Conservation (phyloP, 2,329 filamentous ascomycete species). For the Mycosphaerella sp. region DNA sequence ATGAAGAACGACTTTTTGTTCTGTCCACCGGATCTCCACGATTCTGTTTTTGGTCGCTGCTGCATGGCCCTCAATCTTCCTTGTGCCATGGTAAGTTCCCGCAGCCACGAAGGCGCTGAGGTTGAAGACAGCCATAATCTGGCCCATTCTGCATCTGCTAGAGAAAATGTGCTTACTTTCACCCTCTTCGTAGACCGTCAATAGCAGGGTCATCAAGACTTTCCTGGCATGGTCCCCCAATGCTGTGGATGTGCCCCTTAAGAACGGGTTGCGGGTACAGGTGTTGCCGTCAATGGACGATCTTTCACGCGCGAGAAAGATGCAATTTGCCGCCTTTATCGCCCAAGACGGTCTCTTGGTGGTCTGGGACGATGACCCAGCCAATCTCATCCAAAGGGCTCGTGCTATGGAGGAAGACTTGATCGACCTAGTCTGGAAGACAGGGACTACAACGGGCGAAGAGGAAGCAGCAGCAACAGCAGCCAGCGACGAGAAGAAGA, state of each 20-base stretch:
- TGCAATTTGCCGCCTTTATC: constrained; percentile 75
- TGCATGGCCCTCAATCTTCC: constrained; percentile 26
- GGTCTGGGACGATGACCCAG: constrained; percentile 73
- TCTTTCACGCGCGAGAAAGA: constrained; percentile 63
- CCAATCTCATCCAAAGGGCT: constrained; percentile 62
- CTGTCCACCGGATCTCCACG: background rate
- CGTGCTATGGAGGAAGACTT: constrained; percentile 68
- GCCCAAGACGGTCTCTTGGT: constrained; percentile 63
- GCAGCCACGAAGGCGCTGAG: no score
- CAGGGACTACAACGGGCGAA: constrained; percentile 47
- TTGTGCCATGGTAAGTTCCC: constrained; percentile 53
- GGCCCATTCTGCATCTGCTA: no score
- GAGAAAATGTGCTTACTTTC: no score
- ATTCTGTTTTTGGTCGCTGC: background rate
- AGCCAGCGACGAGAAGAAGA: constrained; percentile 25
- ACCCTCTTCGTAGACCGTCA: constrained; percentile 49
- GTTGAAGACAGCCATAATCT: no score
- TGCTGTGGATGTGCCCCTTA: constrained; percentile 66
- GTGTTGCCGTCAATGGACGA: constrained; percentile 67
- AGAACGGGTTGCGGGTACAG: constrained; percentile 70
- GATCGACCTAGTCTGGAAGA: constrained; percentile 67
- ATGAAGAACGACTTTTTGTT: constrained; percentile 33
- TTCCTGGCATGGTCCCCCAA: constrained; percentile 68
- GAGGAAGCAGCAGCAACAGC: constrained; percentile 41
- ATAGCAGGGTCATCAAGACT: constrained; percentile 71